Conservation (phyloP, 371 early-diverging fungal species). For the Apophysomyces elegans region DNA sequence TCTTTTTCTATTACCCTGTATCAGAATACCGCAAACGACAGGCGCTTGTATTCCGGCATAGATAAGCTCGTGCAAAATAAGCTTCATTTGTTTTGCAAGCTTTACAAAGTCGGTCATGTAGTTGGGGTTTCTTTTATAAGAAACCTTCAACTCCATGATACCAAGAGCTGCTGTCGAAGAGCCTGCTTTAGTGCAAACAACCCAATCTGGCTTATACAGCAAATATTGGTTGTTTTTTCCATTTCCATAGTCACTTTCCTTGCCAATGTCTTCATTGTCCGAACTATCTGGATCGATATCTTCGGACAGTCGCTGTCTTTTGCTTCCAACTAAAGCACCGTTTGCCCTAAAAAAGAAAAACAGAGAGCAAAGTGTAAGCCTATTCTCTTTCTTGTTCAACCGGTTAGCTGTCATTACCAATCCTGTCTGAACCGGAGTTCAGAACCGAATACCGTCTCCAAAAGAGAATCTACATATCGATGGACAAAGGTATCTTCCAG, state of each 20-base stretch:
- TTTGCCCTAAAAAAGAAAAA: not conserved
- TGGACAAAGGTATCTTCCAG: constrained; percentile 12
- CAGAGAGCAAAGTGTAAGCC: not conserved
- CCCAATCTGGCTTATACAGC: constrained; percentile 15
- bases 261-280: not conserved
- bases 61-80: constrained; percentile 8
- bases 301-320: not conserved
- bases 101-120: constrained; percentile 17
- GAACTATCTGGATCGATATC: not conserved
- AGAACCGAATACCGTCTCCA: not conserved
- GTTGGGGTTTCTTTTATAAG: constrained; percentile 11
- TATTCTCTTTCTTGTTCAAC: not conserved
- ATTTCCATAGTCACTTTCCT: not conserved
- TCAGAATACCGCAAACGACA: constrained; percentile 14
- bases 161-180: constrained; percentile 6
- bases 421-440: not conserved
- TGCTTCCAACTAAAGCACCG: not conserved
- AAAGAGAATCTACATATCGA: constrained; percentile 4
- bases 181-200: constrained; percentile 11
- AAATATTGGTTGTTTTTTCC: not conserved
- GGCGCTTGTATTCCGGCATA: constrained; percentile 1
- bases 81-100: constrained; percentile 14
- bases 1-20: constrained; percentile 12
- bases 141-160: constrained; percentile 9
- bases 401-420: not conserved